Base-by-base conservation (phyloP, 179 eudicot species). In the Nepenthes alata region DNA sequence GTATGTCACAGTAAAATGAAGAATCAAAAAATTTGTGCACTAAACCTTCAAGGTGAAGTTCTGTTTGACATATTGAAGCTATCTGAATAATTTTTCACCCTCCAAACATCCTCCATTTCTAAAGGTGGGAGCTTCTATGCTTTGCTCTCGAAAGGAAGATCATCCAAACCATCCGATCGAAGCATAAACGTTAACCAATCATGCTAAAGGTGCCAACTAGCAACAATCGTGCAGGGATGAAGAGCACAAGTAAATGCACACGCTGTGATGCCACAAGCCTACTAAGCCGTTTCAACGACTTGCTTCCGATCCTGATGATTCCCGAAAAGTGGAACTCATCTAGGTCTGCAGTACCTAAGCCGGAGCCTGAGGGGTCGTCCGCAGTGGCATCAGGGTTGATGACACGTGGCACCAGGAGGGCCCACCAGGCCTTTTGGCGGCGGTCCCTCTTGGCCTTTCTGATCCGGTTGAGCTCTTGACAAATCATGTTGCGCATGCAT, bases 241-340 rank as follows among this genome's bases (percentile, higher is more conserved):
- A 61, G 39, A 91, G 70, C 57, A 89, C 74, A 67, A 91, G 81
- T 81, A 91, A 68, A 68, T 89, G 91, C 89, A 91, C 73, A 61
- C 83, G 88, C 59, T 85, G 89, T 14, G 95, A 91, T 9, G 95
- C 88, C 37, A 89, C 81, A 3, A 89, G 73, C 70, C 83, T 75
- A 13, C 84, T 83, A 48, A 91, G 80, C 48, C 89, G 74, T 55
- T 78, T 89, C 74, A 84, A 61, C 0, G 91, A 82, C 63, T 83
- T 87, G 16, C 64, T 73, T 44, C 98, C 86, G 0, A 45, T 80
- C 57, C 79, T 82, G 11, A 84, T 60, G 1, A 80, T 59, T 9
- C 85, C 87, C 0, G 82, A 66, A 59, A 86, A 84, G 55, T 77
- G 77, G 47, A 74, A 61, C 50, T 61, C 82, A 5, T 70, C 61